A percentile compares a stretch with the other conserved stretches of the same genome.
Conservation (phyloP, 345 rosid species). For the rapeseed (Brassica napus) region Da-Ae NC_063435.1:8145001-8145500, state of each 20-base stretch:
- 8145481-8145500: not conserved
- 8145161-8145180: not conserved
- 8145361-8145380: too few species aligned
- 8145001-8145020: not conserved
- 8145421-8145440: too few species aligned
- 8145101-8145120: not conserved
- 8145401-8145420: too few species aligned
- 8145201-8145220: not conserved
- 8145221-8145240: not conserved
- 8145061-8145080: not conserved
- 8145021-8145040: not conserved
- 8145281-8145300: not conserved
- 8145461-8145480: too few species aligned
- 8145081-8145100: not conserved
- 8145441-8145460: too few species aligned
- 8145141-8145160: not conserved
- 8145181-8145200: not conserved
- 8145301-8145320: not conserved
- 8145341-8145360: too few species aligned
- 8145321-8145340: not conserved
- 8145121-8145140: not conserved
- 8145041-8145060: not conserved
- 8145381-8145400: too few species aligned
- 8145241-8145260: not conserved
- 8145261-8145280: not conserved